Base-by-base conservation (phyloP, 2,329 filamentous ascomycete genomes). In the Talaromyces piceae region DNA sequence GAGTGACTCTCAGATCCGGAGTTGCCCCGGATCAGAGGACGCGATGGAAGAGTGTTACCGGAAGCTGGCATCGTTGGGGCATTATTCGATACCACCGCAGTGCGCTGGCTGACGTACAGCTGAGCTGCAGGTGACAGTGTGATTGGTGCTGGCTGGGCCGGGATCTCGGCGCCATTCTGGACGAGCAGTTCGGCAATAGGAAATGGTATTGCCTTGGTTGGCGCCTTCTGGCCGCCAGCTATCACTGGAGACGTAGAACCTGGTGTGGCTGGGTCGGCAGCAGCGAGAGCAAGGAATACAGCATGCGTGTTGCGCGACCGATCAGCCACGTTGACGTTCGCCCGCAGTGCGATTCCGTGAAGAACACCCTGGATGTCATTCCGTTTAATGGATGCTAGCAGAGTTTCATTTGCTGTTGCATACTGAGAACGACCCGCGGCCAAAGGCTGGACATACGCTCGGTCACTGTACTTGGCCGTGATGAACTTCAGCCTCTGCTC, bases 401-500 rank as follows among this genome's bases (percentile, higher is more conserved):
- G 78, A 0, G 88, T 91, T 61, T 98, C 93, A 55, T 97, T 90
- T 0, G 91, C 76, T 0, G 85, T 88, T 2, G 78, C 76, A 65
- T 88, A 93, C 27, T 86, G 81, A 2, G 88, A 91, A 41, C 90
- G 72, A 0, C 85, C 86, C 3, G 85, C 68, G 2, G 88, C 88
- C 23, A 72, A 59, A 23, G 89, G 84, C 60, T 91, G 84, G 3
- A 98, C 85, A 61, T 81, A 97, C 3, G 82, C 81, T 54, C 84
- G 79, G 28, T 97, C 89, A 46, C 88, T 87, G 64, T 98, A 98
- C 69, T 98, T 98, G 50, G 86, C 79, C 0, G 89, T 97, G 68
- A 98, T 97, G 67, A 96, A 98, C 59, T 81, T 86, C n/a, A 97
- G 76, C 20, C 93, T 82, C 67, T 95, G 88, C 67, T 98, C 93